phyloP scores from a whole-genome alignment of 257 asterid species.

The Paulownia fortunei region DNA sequence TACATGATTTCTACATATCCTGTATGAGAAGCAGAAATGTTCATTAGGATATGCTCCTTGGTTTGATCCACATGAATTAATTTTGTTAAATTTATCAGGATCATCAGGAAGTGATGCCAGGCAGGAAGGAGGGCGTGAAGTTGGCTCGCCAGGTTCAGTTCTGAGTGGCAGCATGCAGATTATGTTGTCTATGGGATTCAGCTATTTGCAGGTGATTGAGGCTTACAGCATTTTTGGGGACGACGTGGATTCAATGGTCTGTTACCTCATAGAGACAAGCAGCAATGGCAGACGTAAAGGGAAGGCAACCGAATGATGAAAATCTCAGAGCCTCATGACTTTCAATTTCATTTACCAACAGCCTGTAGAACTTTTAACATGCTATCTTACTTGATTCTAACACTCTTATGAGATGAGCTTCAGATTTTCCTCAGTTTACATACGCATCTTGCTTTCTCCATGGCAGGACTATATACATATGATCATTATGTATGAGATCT shows the following conservation, averaged over 20 bases:
- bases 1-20: neutral
- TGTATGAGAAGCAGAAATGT: neutral
- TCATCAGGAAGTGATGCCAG: constrained; percentile 58
- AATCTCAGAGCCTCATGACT: neutral
- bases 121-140: constrained; percentile 47
- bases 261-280: constrained; percentile 80
- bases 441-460: neutral
- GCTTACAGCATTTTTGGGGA: constrained; percentile 96
- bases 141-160: constrained; percentile 41
- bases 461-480: neutral
- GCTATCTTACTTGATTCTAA: constrained; percentile 4
- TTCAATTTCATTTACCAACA: neutral
- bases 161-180: constrained; percentile 78
- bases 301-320: constrained; percentile 82
- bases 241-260: constrained; percentile 92
- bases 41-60: neutral
- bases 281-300: constrained; percentile 86
- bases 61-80: neutral
- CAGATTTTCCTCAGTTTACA: neutral
- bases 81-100: constrained; percentile 45
- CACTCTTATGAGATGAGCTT: constrained; percentile 25
- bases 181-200: constrained; percentile 94
- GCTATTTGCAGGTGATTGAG: constrained; percentile 88
- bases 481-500: neutral
- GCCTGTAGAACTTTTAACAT: constrained; percentile 36